Evolutionary conservation across 805 yeast species (phyloP), one percentile per base, ranked within the genome.

Genomic region (Tetrapisispora nanseiensis): DNA sequence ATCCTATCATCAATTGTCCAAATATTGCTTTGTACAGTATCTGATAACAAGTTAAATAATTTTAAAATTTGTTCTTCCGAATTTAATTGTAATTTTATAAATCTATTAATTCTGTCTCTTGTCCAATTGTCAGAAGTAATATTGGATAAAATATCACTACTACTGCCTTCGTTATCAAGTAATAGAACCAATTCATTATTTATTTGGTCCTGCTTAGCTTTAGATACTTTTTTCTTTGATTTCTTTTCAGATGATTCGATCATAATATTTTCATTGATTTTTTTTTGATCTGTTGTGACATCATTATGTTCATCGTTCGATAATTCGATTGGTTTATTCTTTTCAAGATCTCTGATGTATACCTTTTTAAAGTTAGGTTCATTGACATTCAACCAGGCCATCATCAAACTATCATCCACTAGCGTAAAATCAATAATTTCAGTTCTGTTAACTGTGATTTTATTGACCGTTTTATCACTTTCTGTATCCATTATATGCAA

Each of bases 11-110:
- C 46, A 19, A 50, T 48, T 28, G 47, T 48, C 57, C 59, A 56
- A 15, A 57, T 49, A 41, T 55, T 53, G 36, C 57, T 57, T 12
- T 78, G 69, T 34, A 80, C 61, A 39, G 68, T 63, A 30, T 66
- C 66, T 3, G 75, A 70, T 22, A 75, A 59, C 33, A 60, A 59
- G 49, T 68, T 76, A 52, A 77, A 70, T 3, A 82, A 51, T 5
- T 52, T 48, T 1, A 67, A 55, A 1, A 75, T 69, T 24, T 67
- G 63, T 1, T 62, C 56, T 7, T 74, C 68, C 23, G 69, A 37
- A 10, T 62, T 15, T 72, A 62, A 28, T 67, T 54, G 35, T 64
- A 63, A 33, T 69, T 66, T 42, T 40, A 66, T 58, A 46, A 61
- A 56, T 29, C 54, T 38, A 41, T 54, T 48, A 13, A 56, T 54